Percentiles rank a stretch among this genome's conserved stretches.
Conservation (phyloP, 805 yeast genomes). For the Ogataea parapolymorpha region DNA sequence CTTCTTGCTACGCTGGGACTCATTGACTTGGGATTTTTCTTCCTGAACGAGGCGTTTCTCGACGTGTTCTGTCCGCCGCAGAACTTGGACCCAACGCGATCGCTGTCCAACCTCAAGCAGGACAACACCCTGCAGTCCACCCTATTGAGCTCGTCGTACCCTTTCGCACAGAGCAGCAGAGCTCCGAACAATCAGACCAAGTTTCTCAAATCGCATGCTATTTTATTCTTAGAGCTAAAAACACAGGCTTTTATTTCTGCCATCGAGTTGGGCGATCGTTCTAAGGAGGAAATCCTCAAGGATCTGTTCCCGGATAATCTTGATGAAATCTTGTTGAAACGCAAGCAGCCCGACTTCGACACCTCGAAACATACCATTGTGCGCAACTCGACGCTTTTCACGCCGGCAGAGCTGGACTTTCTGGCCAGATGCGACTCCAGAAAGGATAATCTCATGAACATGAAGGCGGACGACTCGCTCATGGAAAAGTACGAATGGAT, state of each 20-base stretch:
- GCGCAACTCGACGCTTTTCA: constrained; percentile 38
- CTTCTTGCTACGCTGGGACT: constrained; percentile 83
- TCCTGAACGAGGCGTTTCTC: constrained; percentile 77
- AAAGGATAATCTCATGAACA: constrained; percentile 53
- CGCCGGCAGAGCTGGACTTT: constrained; percentile 81
- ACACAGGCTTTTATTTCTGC: constrained; percentile 96
- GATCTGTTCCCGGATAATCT: constrained; percentile 71
- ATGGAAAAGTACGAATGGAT: constrained; percentile 83
- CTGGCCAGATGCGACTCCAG: constrained; percentile 70
- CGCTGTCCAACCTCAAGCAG: constrained; percentile 28
- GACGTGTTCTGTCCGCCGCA: constrained; percentile 83
- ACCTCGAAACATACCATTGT: constrained; percentile 22
- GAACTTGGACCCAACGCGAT: constrained; percentile 44
- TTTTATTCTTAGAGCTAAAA: constrained; percentile 77
- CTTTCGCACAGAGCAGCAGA: constrained; percentile 11
- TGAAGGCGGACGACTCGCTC: constrained; percentile 47
- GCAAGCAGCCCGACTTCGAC: constrained; percentile 35
- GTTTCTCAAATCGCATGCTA: constrained; percentile 76
- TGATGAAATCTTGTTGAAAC: constrained; percentile 42
- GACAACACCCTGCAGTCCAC: constrained; percentile 20
- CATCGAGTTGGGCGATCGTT: constrained; percentile 58
- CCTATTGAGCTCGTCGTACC: constrained; percentile 9
- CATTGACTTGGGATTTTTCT: constrained; percentile 82
- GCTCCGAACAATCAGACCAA: constrained; percentile 29
- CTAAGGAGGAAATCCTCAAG: constrained; percentile 64